Base-by-base conservation (phyloP, 192 early-diverging fungal species). In the Rhizoclosmatium globosum region DNA sequence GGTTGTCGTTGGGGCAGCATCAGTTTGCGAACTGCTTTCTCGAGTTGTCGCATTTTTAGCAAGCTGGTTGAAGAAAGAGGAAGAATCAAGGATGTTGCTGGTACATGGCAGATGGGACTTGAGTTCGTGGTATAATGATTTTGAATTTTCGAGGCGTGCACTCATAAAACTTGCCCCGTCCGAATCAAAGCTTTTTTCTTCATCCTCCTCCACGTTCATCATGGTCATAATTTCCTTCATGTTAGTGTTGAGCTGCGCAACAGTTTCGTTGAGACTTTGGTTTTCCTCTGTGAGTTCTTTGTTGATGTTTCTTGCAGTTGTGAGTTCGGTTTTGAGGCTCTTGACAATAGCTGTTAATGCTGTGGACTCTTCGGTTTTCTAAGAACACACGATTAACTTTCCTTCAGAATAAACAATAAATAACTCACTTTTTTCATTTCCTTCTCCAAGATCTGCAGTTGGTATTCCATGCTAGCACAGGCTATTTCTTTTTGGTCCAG, bases 391-490 rank as follows among this genome's bases (percentile, higher is more conserved):
- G 44, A 23, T 42, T 45, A 68, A 41, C 43, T n/a, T n/a, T 65
- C 11, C 13, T 11, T 65, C 31, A 41, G 43, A 42, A 45, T 46
- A 23, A 68, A 68, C n/a, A 44, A 68, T 42, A 68, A 21, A 17
- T 17, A n/a, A 38, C 13, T 44, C 43, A 47, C 67, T 42, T 68
- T 68, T 11, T n/a, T 68, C 67, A 47, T 68, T 68, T 68, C 67
- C 21, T 68, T 68, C 21, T 68, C 67, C 19, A 68, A 68, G 7
- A 47, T 21, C 4, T 68, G 31, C 19, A 68, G 19, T n/a, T 42
- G 31, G 45, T 68, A 68, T 44, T 68, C 67, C 21, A 68, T 6
- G 11, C 67, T 42, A 15, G 31, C 31, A 7, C 21, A 47, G 7
- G 45, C 45, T 15, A 46, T 68, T 43, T 43, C 38, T 15, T 9